Base-by-base conservation (phyloP, 768 basidiomycete species). In the Paxillus ammoniavirescens region DNA sequence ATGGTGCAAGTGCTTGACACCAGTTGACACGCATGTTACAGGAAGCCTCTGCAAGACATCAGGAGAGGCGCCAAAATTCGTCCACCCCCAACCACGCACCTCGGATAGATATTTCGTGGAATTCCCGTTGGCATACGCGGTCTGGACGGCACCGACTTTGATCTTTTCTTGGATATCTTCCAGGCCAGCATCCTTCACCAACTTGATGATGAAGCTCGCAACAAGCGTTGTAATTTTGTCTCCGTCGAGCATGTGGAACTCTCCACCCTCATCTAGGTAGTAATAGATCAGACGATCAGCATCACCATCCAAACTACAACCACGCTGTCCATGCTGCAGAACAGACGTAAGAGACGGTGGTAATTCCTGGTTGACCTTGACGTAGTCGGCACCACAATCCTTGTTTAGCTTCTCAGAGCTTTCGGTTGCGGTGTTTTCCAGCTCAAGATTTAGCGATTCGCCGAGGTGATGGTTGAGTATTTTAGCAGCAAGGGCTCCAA, bases 1-100 rank as follows among this genome's bases (percentile, higher is more conserved):
- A 65, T 98, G 95, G 68, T 99, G 97, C 45, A 98, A 82, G 68
- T 98, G 91, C 72, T 99, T 99, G 55, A 99, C 97, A 26, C 97
- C 97, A 14, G 97, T 99, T 2, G 93, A 78, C 7, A 96, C 94
- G 67, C 97, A 99, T 64, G 86, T 87, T 21, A 98, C 93, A 37
- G 97, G 95, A 33, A 98, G 81, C 47, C 91, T 86, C 93, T 97
- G 63, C 35, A 38, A 17, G n/a, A 35, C 44, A 42, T 13, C 59
- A 21, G 61, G 50, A 31, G n/a, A 52, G 44, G n/a, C 53, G 42
- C 48, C 35, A 18, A 38, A 33, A 50, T 47, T 44, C 37, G 17
- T 40, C 12, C 35, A 4, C 33, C 6, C 23, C 3, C 26, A 48
- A 21, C 49, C 26, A 66, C 83, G 57, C 54, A 93, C 92, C 71